A percentile compares a stretch with the other conserved stretches of the same genome.
Conservation (phyloP, 148 eudicot species). For the Amaranthus palmeri region DNA sequence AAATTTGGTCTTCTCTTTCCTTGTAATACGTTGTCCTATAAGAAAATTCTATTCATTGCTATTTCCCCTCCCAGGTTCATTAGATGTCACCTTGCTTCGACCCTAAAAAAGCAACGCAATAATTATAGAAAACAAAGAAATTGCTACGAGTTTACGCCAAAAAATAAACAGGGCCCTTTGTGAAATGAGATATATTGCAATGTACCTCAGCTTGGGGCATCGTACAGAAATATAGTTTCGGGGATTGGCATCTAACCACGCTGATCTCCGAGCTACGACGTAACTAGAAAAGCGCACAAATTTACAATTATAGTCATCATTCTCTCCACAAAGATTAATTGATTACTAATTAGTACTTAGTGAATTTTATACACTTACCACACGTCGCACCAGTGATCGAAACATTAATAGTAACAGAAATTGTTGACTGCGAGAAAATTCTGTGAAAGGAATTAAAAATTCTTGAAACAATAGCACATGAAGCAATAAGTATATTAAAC, state of each 20-base stretch:
- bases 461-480: too few species aligned
- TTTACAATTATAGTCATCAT: not conserved
- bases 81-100: slow-evolving; percentile 9
- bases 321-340: not conserved
- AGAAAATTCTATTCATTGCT: slow-evolving; percentile 21
- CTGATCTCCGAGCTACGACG: slow-evolving; percentile 19
- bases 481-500: too few species aligned
- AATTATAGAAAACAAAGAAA: not conserved
- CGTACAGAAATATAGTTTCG: slow-evolving; percentile 28
- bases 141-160: not conserved
- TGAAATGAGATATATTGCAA: not conserved
- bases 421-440: not conserved
- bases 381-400: not conserved
- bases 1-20: slow-evolving; percentile 57
- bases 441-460: not conserved
- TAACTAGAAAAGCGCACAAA: slow-evolving; percentile 10
- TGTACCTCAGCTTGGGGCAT: slow-evolving; percentile 21
- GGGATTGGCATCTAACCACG: slow-evolving; percentile 20
- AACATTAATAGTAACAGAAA: slow-evolving; percentile 2
- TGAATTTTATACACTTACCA: slow-evolving; percentile 7
- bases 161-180: not conserved
- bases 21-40: slow-evolving; percentile 50
- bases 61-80: slow-evolving; percentile 15
- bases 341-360: not conserved
- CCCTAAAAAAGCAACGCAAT: slow-evolving; percentile 17